Evolutionary conservation across 495 filamentous ascomycete species (phyloP).

Genomic region (Rhypophila decipiens): DNA sequence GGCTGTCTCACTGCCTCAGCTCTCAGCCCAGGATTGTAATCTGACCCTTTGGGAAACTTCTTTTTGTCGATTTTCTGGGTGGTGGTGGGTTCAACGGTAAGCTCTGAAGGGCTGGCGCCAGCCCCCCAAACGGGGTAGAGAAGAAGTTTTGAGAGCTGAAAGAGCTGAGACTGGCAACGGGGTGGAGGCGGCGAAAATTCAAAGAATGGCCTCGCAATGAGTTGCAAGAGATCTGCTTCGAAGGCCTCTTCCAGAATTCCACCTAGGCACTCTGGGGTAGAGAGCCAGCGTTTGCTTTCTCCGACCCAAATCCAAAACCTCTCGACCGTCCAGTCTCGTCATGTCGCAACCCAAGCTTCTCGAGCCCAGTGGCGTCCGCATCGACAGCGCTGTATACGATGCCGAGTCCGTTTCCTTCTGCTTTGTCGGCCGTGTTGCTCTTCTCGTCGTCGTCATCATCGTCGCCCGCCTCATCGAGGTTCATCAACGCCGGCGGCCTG

Average conservation of each 20-base stretch:
- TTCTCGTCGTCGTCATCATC: slow-evolving; percentile 18
- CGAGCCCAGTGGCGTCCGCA: slow-evolving; percentile 41
- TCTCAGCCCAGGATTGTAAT: too few relatives aligned
- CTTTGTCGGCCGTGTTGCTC: slow-evolving; percentile 7
- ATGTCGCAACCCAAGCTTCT: slow-evolving; percentile 37
- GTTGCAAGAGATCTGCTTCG: neutral
- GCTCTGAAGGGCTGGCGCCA: too few relatives aligned
- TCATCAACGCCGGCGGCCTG: slow-evolving; percentile 82
- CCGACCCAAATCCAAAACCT: slow-evolving; percentile 25
- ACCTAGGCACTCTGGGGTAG: slow-evolving; percentile 38
- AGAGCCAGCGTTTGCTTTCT: slow-evolving; percentile 20
- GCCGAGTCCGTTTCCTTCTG: slow-evolving; percentile 35
- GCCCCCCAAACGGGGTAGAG: too few relatives aligned
- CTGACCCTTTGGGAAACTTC: too few relatives aligned
- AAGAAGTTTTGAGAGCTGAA: too few relatives aligned
- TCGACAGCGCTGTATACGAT: slow-evolving; percentile 46
- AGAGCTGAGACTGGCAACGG: too few relatives aligned
- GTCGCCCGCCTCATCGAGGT: slow-evolving; percentile 51
- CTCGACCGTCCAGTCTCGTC: slow-evolving; percentile 27
- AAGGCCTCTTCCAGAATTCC: slow-evolving; percentile 3
- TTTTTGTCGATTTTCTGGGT: too few relatives aligned
- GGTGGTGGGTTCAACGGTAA: too few relatives aligned
- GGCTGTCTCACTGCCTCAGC: too few relatives aligned
- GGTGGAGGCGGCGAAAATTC: neutral
- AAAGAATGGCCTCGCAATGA: neutral